These are phyloP conservation scores for Plectosphaerella sp. DNA, from an alignment of 2,329 filamentous ascomycete genomes.

Conservation along the genomic window DNA sequence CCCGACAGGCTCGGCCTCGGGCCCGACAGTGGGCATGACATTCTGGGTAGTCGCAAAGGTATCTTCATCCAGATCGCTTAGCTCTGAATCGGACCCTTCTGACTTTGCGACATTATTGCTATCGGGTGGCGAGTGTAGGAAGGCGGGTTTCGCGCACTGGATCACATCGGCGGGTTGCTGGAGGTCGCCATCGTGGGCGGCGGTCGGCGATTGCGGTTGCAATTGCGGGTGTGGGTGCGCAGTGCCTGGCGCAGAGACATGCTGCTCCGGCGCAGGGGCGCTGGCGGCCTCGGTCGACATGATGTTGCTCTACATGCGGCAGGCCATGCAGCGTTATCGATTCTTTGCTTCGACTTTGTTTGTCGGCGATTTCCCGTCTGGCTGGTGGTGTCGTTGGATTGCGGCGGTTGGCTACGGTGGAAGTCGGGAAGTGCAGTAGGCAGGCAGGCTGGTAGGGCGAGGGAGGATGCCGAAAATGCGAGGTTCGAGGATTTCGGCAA, in stretches of 20 bases:
- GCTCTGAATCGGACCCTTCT: slow-evolving; percentile 59
- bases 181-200: slow-evolving; percentile 15
- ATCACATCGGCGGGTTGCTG: slow-evolving; percentile 18
- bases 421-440: not conserved
- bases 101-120: slow-evolving; percentile 57
- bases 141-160: slow-evolving; percentile 36
- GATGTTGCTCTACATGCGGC: slow-evolving; percentile 41
- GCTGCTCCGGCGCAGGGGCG: slow-evolving; percentile 38
- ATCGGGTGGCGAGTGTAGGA: slow-evolving; percentile 60
- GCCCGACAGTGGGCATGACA: slow-evolving; percentile 7
- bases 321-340: slow-evolving; percentile 10
- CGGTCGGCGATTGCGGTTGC: slow-evolving; percentile 5
- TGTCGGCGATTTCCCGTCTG: not conserved
- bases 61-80: slow-evolving; percentile 61
- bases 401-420: not conserved
- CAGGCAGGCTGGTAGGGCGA: not conserved
- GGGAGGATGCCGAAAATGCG: not conserved
- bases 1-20: slow-evolving; percentile 13
- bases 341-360: not conserved
- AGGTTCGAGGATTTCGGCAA: slow-evolving; percentile 4
- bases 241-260: slow-evolving; percentile 16
- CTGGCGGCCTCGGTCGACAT: slow-evolving; percentile 55
- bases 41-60: slow-evolving; percentile 22
- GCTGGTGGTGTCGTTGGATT: not conserved
- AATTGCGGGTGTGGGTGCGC: slow-evolving; percentile 7